These are phyloP conservation scores for Phoenix roebelenii DNA, from an alignment of 176 grass and related monocot species.

Conservation along the genomic window DNA sequence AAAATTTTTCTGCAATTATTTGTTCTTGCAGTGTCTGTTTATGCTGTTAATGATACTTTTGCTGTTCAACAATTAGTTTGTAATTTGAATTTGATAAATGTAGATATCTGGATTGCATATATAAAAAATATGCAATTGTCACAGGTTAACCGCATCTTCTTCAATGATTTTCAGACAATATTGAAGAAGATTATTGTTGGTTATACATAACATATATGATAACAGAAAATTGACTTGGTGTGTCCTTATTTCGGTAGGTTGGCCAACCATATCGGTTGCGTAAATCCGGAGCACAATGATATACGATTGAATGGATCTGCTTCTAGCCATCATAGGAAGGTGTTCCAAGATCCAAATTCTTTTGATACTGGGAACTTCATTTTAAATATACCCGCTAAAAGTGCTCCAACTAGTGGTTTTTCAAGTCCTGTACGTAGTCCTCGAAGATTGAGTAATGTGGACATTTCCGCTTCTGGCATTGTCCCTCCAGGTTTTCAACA, in stretches of 20 bases:
- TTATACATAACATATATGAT: constrained; percentile 19
- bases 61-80: too few species aligned
- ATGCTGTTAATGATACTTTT: too few species aligned
- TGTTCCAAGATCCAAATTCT: constrained; percentile 39
- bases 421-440: constrained; percentile 69
- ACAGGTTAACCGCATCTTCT: too few species aligned
- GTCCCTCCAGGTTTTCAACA: constrained; percentile 29
- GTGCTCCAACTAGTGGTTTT: constrained; percentile 65
- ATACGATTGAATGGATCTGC: constrained; percentile 23
- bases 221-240: constrained; percentile 1
- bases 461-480: constrained; percentile 32
- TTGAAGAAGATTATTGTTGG: not conserved
- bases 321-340: constrained; percentile 35
- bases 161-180: too few species aligned
- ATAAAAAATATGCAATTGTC: too few species aligned
- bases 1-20: too few species aligned
- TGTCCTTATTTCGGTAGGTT: constrained; percentile 7
- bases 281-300: constrained; percentile 12
- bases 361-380: constrained; percentile 38
- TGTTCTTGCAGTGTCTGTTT: too few species aligned
- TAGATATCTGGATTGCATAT: too few species aligned
- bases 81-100: too few species aligned
- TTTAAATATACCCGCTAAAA: constrained; percentile 62
- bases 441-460: constrained; percentile 37
- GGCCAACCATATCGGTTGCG: not conserved